Conservation (phyloP, 1,139 yeast species). For the Yamadazyma blattariae region DNA sequence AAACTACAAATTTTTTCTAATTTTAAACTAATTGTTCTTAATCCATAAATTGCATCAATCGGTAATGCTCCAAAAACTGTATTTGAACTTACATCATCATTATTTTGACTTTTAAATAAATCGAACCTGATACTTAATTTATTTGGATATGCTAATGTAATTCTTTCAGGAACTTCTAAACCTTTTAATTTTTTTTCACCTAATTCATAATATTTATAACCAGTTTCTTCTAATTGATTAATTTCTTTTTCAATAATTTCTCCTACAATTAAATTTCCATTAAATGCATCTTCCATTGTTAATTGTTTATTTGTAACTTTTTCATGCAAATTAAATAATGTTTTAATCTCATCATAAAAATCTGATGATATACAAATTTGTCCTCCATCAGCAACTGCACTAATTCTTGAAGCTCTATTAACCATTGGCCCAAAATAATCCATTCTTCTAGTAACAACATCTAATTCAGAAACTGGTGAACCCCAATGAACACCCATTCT, state of each 20-base stretch:
- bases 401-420: conserved; percentile 88
- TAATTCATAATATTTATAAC: conserved; percentile 64
- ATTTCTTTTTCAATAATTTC: conserved; percentile 68
- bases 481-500: conserved; percentile 99
- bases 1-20: conserved; percentile 49
- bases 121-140: conserved; percentile 57
- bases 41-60: conserved; percentile 42
- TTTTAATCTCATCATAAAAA: conserved; percentile 67
- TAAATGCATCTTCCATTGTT: conserved; percentile 54
- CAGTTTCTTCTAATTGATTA: conserved; percentile 62
- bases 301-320: conserved; percentile 38
- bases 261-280: conserved; percentile 59
- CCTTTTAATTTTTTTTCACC: conserved; percentile 94
- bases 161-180: conserved; percentile 86
- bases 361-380: conserved; percentile 86
- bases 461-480: conserved; percentile 91
- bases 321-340: conserved; percentile 54
- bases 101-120: conserved; percentile 31
- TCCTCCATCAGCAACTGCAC: conserved; percentile 98
- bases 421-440: conserved; percentile 99
- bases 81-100: conserved; percentile 15
- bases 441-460: conserved; percentile 94
- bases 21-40: conserved; percentile 47
- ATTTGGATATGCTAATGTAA: conserved; percentile 76
- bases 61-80: conserved; percentile 41